Conservation (phyloP, 257 asterid genomes). For the Schizonepeta tenuifolia region DNA sequence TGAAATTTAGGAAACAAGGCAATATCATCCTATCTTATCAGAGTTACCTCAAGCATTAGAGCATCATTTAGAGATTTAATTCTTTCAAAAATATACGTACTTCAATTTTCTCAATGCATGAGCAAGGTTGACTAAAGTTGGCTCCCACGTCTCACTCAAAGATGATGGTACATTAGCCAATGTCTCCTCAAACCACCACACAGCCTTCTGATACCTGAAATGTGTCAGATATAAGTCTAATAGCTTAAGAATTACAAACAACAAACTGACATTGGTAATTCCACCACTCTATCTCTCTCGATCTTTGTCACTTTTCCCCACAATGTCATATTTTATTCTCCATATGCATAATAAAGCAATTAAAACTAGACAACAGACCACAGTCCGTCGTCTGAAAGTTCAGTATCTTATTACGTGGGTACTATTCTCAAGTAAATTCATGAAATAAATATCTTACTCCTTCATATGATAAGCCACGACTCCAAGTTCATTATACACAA, state of each 20-base stretch:
- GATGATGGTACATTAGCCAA: conserved; percentile 83
- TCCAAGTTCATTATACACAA: conserved; percentile 96
- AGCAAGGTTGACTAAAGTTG: conserved; percentile 92
- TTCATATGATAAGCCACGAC: conserved; percentile 98
- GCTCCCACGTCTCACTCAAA: conserved; percentile 92
- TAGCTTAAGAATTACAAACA: not conserved
- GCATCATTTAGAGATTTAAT: too few species aligned
- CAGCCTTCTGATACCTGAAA: conserved; percentile 81
- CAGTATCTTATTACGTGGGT: conserved; percentile 6
- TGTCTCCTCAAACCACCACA: conserved; percentile 92
- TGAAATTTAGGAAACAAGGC: conserved; percentile 9
- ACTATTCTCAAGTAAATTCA: conserved; percentile 19
- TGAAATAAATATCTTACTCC: conserved; percentile 65
- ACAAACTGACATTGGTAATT: too few species aligned
- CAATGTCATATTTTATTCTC: conserved; percentile 1
- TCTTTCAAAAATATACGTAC: conserved; percentile 43
- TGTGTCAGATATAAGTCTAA: conserved; percentile 19
- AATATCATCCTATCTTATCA: not conserved
- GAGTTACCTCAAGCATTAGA: too few species aligned
- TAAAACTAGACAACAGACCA: not conserved
- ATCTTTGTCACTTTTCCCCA: not conserved
- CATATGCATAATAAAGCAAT: not conserved
- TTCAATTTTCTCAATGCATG: conserved; percentile 86
- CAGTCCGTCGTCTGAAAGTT: not conserved
- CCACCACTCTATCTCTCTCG: too few species aligned